Evolutionary conservation across 768 basidiomycete species (phyloP).

Genomic region (Termitomyces sp.): DNA sequence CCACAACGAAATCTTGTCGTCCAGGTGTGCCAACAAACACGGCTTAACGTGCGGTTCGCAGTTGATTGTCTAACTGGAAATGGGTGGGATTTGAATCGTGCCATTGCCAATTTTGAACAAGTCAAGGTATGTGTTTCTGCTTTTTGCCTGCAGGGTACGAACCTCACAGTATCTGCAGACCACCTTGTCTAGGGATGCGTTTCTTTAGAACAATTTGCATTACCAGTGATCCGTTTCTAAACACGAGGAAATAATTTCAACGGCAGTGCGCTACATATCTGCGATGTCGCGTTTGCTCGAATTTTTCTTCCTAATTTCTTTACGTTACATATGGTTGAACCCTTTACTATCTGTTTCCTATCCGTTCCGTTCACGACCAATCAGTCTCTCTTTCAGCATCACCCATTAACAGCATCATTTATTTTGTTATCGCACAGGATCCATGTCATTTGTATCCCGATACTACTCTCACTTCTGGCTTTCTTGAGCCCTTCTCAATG

Average conservation of each 20-base stretch:
- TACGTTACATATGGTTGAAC: neutral
- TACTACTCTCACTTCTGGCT: neutral
- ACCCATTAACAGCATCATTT: slow-evolving; percentile 7
- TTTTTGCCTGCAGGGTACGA: neutral
- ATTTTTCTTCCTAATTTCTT: slow-evolving; percentile 5
- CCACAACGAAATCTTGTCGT: slow-evolving; percentile 65
- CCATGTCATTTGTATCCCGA: neutral
- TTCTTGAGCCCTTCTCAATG: neutral
- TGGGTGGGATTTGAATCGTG: slow-evolving; percentile 76
- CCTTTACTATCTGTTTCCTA: neutral
- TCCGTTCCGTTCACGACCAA: neutral
- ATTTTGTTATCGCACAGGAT: neutral
- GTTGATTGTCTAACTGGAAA: slow-evolving; percentile 84
- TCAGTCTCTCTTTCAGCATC: neutral
- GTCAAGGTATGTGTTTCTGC: slow-evolving; percentile 61
- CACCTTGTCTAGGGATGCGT: slow-evolving; percentile 49
- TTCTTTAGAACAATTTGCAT: slow-evolving; percentile 27
- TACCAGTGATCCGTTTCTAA: neutral
- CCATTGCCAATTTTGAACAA: slow-evolving; percentile 80
- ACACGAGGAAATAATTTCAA: neutral
- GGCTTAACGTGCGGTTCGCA: slow-evolving; percentile 73
- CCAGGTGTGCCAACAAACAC: slow-evolving; percentile 66
- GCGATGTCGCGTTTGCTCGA: neutral
- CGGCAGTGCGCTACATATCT: neutral
- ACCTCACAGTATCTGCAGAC: slow-evolving; percentile 29